Evolutionary conservation across 1,284 basidiomycete genomes (phyloP).

Genomic region (Nidula niveotomentosa): DNA sequence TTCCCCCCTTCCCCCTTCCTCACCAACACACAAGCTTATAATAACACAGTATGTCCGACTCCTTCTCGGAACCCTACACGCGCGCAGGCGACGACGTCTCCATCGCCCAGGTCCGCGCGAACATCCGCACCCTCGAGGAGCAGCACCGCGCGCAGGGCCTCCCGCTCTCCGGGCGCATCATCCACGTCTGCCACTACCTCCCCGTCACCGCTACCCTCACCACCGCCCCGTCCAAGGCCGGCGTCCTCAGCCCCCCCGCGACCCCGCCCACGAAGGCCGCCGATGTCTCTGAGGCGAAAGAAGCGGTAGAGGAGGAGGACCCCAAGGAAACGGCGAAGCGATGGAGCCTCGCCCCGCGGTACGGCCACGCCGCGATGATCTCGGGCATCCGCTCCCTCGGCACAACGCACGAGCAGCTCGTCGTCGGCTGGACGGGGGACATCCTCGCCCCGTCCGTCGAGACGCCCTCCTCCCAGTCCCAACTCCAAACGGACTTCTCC

Average conservation of each 20-base stretch:
- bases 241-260: slow-evolving; percentile 65
- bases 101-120: slow-evolving; percentile 54
- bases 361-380: slow-evolving; percentile 96
- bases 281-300: slow-evolving; percentile 34
- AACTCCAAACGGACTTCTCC: neutral
- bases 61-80: slow-evolving; percentile 48
- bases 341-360: slow-evolving; percentile 83
- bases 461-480: neutral
- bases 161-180: slow-evolving; percentile 78
- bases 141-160: slow-evolving; percentile 69
- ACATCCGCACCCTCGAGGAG: slow-evolving; percentile 65
- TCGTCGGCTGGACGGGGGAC: slow-evolving; percentile 95
- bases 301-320: neutral
- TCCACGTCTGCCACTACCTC: slow-evolving; percentile 86
- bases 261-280: slow-evolving; percentile 55
- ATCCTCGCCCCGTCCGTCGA: slow-evolving; percentile 38
- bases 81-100: slow-evolving; percentile 45
- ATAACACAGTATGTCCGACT: slow-evolving; percentile 30
- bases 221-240: slow-evolving; percentile 24
- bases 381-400: slow-evolving; percentile 88
- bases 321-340: slow-evolving; percentile 9
- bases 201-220: slow-evolving; percentile 63
- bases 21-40: slow-evolving; percentile 4
- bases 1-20: neutral
- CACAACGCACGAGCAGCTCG: slow-evolving; percentile 83